A percentile compares a stretch with the other conserved stretches of the same genome.
These are phyloP conservation scores for Beauveria pseudobassiana DNA, from an alignment of 2,329 filamentous ascomycete genomes.

Conservation along the genomic window DNA sequence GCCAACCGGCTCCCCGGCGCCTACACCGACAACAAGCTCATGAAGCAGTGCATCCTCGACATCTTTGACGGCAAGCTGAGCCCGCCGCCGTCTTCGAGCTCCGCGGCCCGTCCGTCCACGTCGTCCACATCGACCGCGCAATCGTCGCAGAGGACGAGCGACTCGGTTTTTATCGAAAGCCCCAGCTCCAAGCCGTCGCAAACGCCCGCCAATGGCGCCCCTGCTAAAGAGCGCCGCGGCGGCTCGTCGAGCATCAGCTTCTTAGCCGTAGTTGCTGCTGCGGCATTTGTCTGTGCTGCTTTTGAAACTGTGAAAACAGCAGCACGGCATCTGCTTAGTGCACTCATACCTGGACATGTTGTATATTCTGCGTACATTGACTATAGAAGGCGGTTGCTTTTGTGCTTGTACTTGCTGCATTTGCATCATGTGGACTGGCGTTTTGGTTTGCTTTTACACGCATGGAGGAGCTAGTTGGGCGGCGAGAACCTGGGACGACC, in stretches of 20 bases:
- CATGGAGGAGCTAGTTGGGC: too few species aligned
- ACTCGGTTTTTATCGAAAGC: not conserved
- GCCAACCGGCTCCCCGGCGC: constrained; percentile 21
- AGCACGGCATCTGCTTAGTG: not conserved
- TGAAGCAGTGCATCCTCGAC: constrained; percentile 35
- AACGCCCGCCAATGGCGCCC: not conserved
- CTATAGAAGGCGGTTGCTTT: too few species aligned
- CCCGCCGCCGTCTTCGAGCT: not conserved
- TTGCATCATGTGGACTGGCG: too few species aligned
- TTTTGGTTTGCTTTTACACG: too few species aligned
- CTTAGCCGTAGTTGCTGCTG: not conserved
- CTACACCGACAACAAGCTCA: constrained; percentile 32
- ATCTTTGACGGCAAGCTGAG: constrained; percentile 22
- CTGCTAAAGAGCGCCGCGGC: not conserved
- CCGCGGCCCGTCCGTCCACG: not conserved
- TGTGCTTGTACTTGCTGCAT: too few species aligned
- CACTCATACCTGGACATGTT: not conserved
- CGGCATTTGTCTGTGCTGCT: not conserved
- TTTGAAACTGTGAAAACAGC: not conserved
- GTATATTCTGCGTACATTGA: not conserved
- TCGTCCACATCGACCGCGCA: too few species aligned
- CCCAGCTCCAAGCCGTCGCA: not conserved
- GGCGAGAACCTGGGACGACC: too few species aligned
- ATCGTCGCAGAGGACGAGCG: not conserved
- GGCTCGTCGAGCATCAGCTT: not conserved